Conservation (phyloP, 768 basidiomycete genomes). For the Fomitopsis serialis region DNA sequence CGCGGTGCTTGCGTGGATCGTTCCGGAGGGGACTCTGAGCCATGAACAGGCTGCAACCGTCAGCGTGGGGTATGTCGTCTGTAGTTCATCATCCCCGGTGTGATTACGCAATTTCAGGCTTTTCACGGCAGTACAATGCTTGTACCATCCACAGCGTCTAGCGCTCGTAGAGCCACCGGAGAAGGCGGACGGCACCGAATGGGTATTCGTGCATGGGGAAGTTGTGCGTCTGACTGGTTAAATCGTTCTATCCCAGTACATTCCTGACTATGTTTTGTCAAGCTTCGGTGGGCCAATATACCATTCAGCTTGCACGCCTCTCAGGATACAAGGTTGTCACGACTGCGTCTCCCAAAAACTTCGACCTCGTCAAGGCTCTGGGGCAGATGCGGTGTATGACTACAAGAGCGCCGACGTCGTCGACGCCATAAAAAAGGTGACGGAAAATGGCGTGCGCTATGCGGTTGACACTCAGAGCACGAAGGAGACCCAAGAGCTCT, state of each 20-base stretch:
- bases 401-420: conserved; percentile 17
- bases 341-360: conserved; percentile 27
- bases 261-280: conserved; percentile 11
- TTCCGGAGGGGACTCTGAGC: conserved; percentile 11
- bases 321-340: conserved; percentile 26
- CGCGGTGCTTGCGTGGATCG: conserved; percentile 17
- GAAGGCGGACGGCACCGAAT: conserved; percentile 4
- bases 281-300: conserved; percentile 27
- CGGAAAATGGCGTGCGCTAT: conserved; percentile 7
- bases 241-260: neutral
- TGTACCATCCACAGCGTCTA: conserved; percentile 11
- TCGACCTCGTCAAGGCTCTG: conserved; percentile 29
- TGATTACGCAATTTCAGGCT: neutral
- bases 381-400: conserved; percentile 29
- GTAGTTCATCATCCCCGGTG: neutral
- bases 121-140: conserved; percentile 11
- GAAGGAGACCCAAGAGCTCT: conserved; percentile 6
- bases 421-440: conserved; percentile 10
- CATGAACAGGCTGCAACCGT: conserved; percentile 16
- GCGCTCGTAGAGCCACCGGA: conserved; percentile 10
- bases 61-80: conserved; percentile 6
- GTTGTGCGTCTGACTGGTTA: conserved; percentile 18
- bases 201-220: conserved; percentile 9
- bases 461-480: conserved; percentile 12
- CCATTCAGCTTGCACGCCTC: conserved; percentile 23